Percentiles rank a stretch among this genome's conserved stretches.
phyloP scores from a whole-genome alignment of 169 alveolate species.

The Plasmodium gaboni region DNA sequence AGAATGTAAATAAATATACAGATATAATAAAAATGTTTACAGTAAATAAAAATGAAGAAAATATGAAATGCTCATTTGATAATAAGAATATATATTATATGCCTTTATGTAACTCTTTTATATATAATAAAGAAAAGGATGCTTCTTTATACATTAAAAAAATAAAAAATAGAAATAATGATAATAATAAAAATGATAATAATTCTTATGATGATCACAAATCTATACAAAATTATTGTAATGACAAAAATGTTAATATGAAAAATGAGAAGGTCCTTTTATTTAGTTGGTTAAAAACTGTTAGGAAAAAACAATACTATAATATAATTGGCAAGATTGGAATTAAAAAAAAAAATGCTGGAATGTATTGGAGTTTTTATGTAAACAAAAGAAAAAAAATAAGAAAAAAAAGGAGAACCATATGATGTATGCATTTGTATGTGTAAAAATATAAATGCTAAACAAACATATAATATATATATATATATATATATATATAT shows the following conservation, averaged over 20 bases:
- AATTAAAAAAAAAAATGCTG: slow-evolving; percentile 84
- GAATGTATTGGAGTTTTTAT: slow-evolving; percentile 85
- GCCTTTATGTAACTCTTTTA: slow-evolving; percentile 13
- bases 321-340: slow-evolving; percentile 86
- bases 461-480: neutral
- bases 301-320: slow-evolving; percentile 83
- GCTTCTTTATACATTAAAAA: neutral
- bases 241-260: neutral
- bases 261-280: slow-evolving; percentile 2
- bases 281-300: slow-evolving; percentile 71
- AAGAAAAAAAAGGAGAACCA: slow-evolving; percentile 82
- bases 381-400: slow-evolving; percentile 83
- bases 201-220: too few species aligned
- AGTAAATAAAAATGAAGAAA: neutral
- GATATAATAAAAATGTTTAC: neutral
- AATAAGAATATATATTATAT: neutral
- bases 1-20: slow-evolving; percentile 4
- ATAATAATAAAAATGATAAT: too few species aligned
- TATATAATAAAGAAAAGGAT: slow-evolving; percentile 13
- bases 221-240: slow-evolving; percentile 3
- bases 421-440: slow-evolving; percentile 18
- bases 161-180: slow-evolving; percentile 9
- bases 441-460: neutral
- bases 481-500: neutral
- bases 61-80: neutral